Conservation (phyloP, 2,329 filamentous ascomycete genomes). For the Cladorrhinum sp. region DNA sequence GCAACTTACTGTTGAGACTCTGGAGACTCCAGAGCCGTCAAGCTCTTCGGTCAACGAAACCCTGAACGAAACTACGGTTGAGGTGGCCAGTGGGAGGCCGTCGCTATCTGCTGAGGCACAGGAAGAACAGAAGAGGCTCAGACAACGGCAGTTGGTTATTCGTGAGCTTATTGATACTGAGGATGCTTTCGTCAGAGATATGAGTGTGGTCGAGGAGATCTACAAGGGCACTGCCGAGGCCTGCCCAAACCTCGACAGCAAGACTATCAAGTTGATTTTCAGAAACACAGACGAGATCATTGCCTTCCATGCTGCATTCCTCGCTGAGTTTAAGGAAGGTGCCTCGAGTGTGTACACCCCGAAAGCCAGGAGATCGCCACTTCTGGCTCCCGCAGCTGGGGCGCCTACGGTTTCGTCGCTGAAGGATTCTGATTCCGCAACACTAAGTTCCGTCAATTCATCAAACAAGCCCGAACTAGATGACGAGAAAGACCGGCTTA, state of each 20-base stretch:
- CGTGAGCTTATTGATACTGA: conserved; percentile 94
- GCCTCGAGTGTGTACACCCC: conserved; percentile 77
- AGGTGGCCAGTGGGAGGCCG: conserved; percentile 1
- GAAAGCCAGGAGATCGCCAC: conserved; percentile 44
- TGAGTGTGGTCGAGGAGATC: conserved; percentile 97
- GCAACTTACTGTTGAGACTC: conserved; percentile 43
- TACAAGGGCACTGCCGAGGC: conserved; percentile 91
- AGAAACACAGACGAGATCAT: conserved; percentile 91
- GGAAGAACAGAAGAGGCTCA: conserved; percentile 67
- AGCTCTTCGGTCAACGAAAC: conserved; percentile 20
- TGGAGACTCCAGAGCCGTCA: conserved; percentile 37
- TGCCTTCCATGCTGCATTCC: conserved; percentile 76
- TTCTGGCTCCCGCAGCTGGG: conserved; percentile 37
- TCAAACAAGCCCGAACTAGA: conserved; percentile 44
- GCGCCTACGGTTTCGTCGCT: neutral
- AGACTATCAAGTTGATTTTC: conserved; percentile 88
- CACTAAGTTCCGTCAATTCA: conserved; percentile 33
- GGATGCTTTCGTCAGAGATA: conserved; percentile 83
- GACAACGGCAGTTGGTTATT: conserved; percentile 78
- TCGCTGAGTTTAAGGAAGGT: conserved; percentile 76
- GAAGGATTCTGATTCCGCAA: conserved; percentile 32
- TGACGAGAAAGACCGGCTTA: conserved; percentile 52
- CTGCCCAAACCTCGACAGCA: conserved; percentile 72
- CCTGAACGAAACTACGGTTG: conserved; percentile 12
- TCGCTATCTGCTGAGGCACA: conserved; percentile 37